Evolutionary conservation across 345 rosid genomes (phyloP), one percentile per base, ranked within the genome.

Genomic region (Syzygium aromaticum): DNA sequence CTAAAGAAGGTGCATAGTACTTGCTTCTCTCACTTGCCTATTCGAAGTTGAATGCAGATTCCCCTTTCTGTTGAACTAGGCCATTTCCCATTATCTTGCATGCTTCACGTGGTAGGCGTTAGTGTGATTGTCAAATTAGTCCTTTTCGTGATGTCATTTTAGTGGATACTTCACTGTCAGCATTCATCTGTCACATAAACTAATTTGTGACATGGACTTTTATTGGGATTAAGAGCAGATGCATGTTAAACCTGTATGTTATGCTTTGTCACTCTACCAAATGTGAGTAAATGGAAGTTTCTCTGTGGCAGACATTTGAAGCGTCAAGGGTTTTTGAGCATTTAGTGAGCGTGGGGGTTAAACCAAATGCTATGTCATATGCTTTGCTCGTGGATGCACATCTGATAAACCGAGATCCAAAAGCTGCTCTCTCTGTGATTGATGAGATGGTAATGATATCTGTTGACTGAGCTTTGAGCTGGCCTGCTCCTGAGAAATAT

Each of bases 331-430:
- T 98, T 77, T 96, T 94, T 85, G 95, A 95, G 90, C 99, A 96
- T 90, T 87, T 98, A 59, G 89, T 93, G 61, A 91, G 96, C 86
- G 57, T 94, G 93, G 99, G 98, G 64, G 92, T 95, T 84, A 95
- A 96, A 88, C 98, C 99, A 87, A 94, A 98, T 91, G 91, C 95
- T 21, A 92, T 85, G 90, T 94, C 99, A 51, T 95, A 93, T 90
- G 92, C 94, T 9, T 92, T 98, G 90, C 97, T 98, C 89, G 95
- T 93, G 90, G 99, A 96, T 90, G 95, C 98, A 87, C 99, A 96
- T 93, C 95, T 96, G 89, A 92, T 93, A 89, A 96, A 94, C 89
- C 92, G 96, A 88, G 99, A 98, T 90, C 94, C 91, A 88, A 96
- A 93, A 86, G 90, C 98, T 89, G 98, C 99, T 87, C 93, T 96